A percentile compares a stretch with the other conserved stretches of the same genome.
phyloP scores from a whole-genome alignment of 768 basidiomycete species.

The Mycena filopes region DNA sequence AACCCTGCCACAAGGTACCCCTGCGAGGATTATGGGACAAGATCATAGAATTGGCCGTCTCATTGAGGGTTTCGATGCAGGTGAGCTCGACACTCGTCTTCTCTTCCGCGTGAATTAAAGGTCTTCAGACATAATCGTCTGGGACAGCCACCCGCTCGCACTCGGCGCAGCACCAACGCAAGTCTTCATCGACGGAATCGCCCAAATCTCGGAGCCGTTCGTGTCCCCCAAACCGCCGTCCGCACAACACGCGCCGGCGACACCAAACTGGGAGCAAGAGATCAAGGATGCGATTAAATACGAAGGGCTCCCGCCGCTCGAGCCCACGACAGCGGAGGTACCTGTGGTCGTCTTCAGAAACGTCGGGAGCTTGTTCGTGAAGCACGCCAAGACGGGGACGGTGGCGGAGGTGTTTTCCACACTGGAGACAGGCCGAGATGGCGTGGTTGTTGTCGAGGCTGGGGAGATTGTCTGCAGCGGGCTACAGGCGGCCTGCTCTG shows the following conservation, averaged over 20 bases:
- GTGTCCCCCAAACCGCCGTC: constrained; percentile 54
- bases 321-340: constrained; percentile 1
- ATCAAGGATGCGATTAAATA: constrained; percentile 65
- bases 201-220: constrained; percentile 60
- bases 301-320: constrained; percentile 73
- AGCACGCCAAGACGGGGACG: neutral
- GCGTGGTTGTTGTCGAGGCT: constrained; percentile 19
- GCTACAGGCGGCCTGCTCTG: neutral
- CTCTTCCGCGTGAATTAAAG: neutral
- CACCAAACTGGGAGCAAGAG: constrained; percentile 73
- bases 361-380: constrained; percentile 26
- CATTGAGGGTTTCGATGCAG: constrained; percentile 74
- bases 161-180: constrained; percentile 84
- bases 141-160: constrained; percentile 82
- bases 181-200: constrained; percentile 86
- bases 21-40: neutral
- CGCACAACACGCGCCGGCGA: constrained; percentile 61
- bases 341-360: constrained; percentile 28
- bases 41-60: constrained; percentile 22
- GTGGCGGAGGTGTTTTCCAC: constrained; percentile 13
- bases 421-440: neutral
- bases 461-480: constrained; percentile 26
- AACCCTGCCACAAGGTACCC: constrained; percentile 52
- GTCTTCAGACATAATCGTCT: constrained; percentile 59
- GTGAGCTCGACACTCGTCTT: constrained; percentile 30